Evolutionary conservation across 805 yeast genomes (phyloP).

Genomic region (Hanseniaspora singularis): DNA sequence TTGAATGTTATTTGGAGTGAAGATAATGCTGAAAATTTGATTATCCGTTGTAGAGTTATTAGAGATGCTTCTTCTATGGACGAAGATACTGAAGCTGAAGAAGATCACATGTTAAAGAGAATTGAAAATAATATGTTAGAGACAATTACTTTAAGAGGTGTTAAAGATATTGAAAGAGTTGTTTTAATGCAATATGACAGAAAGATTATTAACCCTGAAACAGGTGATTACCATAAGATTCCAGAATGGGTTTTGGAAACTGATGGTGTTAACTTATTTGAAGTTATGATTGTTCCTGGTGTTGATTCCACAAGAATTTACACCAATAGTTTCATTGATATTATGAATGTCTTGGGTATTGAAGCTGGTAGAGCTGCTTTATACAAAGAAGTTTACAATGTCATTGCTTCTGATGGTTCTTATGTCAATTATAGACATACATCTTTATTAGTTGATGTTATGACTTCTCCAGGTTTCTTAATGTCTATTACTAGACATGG

Average conservation of each 20-base stretch:
- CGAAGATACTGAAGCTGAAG: slow-evolving; percentile 90
- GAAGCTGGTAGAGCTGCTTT: slow-evolving; percentile 95
- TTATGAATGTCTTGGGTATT: slow-evolving; percentile 88
- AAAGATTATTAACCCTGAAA: slow-evolving; percentile 49
- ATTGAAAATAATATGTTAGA: slow-evolving; percentile 95
- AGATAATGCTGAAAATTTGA: slow-evolving; percentile 93
- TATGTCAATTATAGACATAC: slow-evolving; percentile 96
- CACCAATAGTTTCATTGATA: slow-evolving; percentile 93
- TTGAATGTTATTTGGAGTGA: slow-evolving; percentile 97
- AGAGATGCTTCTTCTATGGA: slow-evolving; percentile 90
- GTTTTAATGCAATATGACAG: slow-evolving; percentile 74
- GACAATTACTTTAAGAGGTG: slow-evolving; percentile 89
- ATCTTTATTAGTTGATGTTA: slow-evolving; percentile 93
- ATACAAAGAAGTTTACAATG: slow-evolving; percentile 88
- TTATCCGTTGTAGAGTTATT: slow-evolving; percentile 95
- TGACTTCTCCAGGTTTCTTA: slow-evolving; percentile 96
- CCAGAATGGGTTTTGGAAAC: slow-evolving; percentile 98
- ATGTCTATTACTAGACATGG: slow-evolving; percentile 99
- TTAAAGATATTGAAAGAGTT: slow-evolving; percentile 75
- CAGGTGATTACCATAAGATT: slow-evolving; percentile 79
- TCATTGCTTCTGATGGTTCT: slow-evolving; percentile 98
- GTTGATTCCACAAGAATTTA: slow-evolving; percentile 84
- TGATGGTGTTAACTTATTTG: slow-evolving; percentile 92
- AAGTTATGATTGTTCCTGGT: slow-evolving; percentile 89
- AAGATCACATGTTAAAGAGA: slow-evolving; percentile 89